Base-by-base conservation (phyloP, 805 yeast genomes). In the Tetrapisispora pingtungensis region DNA sequence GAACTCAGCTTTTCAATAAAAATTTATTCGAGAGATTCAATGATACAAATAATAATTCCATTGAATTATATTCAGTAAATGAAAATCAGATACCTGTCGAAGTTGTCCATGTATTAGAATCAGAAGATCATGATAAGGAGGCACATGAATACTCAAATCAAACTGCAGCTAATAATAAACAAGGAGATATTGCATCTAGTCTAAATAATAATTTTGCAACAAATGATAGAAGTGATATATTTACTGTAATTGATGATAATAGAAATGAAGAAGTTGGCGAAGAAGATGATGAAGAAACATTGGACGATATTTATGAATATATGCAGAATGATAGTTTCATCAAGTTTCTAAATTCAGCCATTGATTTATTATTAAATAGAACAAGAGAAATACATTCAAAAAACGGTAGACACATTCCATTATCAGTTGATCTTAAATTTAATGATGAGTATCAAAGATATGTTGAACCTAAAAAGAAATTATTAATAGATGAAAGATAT, bases 321-420 rank as follows among this genome's bases (percentile, higher is more conserved):
- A 36, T 46, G 36, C 31, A 31, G 22, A 24, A 37, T 19, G 33
- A 46, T 13, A 41, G 40, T 10, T 28, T 41, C 28, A 28, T 35
- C 4, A 33, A 32, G 18, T 34, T 49, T 6, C 28, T 55, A 28
- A 42, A 49, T 3, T 45, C 44, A 34, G 19, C 50, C 4, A 15
- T 56, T 10, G 58, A 61, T 47, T 28, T 52, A 15, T 31, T 79
- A 2, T 43, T 76, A 31, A 81, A 83, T 32, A 66, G 68, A 13
- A 56, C 68, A 22, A 67, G 70, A 10, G 56, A 68, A 13, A 73
- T 77, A 8, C 75, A 77, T 15, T 73, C 93, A 0, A 71, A 69
- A 35, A 72, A 78, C 37, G 97, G 97, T 2, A 69, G 97, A 48
- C 67, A 71, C 31, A 74, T 89, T n/a, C 95, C 96, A 0, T 59